These are phyloP conservation scores for Melastoma candidum DNA, from an alignment of 441 rosid species.

Conservation along the genomic window DNA sequence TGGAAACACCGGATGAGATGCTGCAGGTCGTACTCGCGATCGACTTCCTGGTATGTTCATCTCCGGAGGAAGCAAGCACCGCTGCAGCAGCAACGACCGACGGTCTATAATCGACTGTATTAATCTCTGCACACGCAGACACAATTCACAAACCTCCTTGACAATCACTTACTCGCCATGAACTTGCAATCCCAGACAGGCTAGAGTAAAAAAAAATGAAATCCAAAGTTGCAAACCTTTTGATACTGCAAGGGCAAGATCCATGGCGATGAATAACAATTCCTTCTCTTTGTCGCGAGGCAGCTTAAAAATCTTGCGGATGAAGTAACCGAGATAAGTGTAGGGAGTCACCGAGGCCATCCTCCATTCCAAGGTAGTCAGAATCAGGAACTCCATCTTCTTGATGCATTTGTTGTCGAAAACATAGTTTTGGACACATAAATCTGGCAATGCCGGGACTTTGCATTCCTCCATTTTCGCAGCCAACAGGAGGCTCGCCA, in stretches of 20 bases:
- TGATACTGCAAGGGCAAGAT: conserved; percentile 28
- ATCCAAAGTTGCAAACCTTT: conserved; percentile 34
- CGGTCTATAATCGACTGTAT: conserved; percentile 50
- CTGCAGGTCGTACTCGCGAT: conserved; percentile 35
- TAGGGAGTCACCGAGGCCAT: conserved; percentile 70
- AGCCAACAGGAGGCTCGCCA: conserved; percentile 71
- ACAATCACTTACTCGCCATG: background rate
- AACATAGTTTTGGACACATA: conserved; percentile 33
- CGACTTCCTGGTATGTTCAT: conserved; percentile 39
- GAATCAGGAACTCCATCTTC: conserved; percentile 63
- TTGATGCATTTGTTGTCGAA: conserved; percentile 46
- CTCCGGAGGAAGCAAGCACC: conserved; percentile 41
- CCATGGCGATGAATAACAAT: conserved; percentile 33
- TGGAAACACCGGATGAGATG: conserved; percentile 43
- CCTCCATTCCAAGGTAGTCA: conserved; percentile 66
- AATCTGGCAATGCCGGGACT: conserved; percentile 58
- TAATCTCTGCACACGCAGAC: conserved; percentile 35
- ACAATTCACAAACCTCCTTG: background rate
- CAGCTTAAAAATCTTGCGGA: conserved; percentile 32
- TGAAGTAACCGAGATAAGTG: conserved; percentile 51
- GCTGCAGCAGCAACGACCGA: conserved; percentile 70
- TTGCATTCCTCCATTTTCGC: conserved; percentile 76
- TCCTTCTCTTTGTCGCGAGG: conserved; percentile 24
- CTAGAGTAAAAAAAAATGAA: background rate
- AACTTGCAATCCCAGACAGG: background rate